Evolutionary conservation across 225 moss, liverwort and hornwort genomes (phyloP).

Genomic region (Straminergon stramineum): DNA sequence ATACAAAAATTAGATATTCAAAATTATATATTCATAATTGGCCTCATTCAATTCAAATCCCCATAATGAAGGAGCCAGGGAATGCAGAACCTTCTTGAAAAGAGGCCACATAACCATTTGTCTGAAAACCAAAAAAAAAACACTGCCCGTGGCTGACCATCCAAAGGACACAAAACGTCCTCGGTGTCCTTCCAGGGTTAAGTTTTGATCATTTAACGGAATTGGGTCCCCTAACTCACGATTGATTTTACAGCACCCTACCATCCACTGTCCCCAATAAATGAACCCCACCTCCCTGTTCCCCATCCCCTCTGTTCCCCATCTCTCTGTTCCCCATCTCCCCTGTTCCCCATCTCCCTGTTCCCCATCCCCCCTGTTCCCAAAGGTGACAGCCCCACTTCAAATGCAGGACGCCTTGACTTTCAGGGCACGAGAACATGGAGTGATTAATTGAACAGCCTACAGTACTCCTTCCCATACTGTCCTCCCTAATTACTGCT

Average conservation of each 20-base stretch:
- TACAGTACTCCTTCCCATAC: background rate
- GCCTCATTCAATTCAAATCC: no score
- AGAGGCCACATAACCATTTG: no score
- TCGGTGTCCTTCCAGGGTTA: background rate
- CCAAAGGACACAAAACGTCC: background rate
- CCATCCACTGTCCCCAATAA: background rate
- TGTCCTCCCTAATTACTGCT: background rate
- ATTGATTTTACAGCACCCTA: background rate
- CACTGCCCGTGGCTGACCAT: background rate
- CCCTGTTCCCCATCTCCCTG: background rate
- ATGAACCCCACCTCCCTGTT: background rate
- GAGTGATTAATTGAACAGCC: background rate
- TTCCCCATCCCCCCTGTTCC: background rate
- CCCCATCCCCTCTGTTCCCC: background rate
- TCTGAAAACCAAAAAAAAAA: no score
- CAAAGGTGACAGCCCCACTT: background rate
- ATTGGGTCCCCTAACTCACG: background rate
- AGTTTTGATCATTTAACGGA: background rate
- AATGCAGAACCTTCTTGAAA: no score
- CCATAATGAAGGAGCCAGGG: no score
- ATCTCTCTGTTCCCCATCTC: background rate
- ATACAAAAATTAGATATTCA: no score
- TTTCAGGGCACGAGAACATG: background rate
- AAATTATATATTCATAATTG: no score
- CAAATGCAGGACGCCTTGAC: background rate